Evolutionary conservation across 2,329 filamentous ascomycete genomes (phyloP).

Genomic region (Pseudogymnoascus sp.): DNA sequence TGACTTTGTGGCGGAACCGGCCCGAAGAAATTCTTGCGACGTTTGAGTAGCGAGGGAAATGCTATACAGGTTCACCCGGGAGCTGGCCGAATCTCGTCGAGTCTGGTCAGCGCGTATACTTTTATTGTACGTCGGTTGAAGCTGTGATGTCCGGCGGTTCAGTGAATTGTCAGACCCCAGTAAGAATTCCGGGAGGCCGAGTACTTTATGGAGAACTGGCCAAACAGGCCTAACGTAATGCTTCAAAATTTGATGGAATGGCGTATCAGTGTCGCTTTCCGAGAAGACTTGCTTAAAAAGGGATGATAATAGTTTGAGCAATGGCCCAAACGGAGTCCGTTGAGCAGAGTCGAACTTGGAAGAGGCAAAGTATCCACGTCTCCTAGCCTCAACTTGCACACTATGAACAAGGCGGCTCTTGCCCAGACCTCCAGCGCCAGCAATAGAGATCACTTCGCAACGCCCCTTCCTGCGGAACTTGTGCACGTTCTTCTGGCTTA

Average conservation of each 20-base stretch:
- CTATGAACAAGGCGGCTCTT: slow-evolving; percentile 59
- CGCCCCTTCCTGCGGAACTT: slow-evolving; percentile 55
- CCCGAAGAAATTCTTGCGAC: slow-evolving; percentile 52
- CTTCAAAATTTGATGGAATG: slow-evolving; percentile 53
- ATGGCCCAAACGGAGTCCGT: slow-evolving; percentile 52
- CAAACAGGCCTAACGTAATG: slow-evolving; percentile 56
- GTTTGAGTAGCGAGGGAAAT: slow-evolving; percentile 37
- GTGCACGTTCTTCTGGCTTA: slow-evolving; percentile 21
- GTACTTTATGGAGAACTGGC: slow-evolving; percentile 53
- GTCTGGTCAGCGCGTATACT: slow-evolving; percentile 21
- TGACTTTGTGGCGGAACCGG: slow-evolving; percentile 50
- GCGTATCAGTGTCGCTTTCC: slow-evolving; percentile 56
- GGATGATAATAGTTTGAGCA: slow-evolving; percentile 56
- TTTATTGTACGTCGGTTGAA: slow-evolving; percentile 24
- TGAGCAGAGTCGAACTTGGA: slow-evolving; percentile 58
- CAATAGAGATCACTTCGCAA: slow-evolving; percentile 54
- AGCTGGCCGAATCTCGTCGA: slow-evolving; percentile 23
- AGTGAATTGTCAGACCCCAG: slow-evolving; percentile 33
- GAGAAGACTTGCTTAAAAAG: slow-evolving; percentile 61
- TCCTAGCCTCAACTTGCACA: slow-evolving; percentile 50
- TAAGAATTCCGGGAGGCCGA: slow-evolving; percentile 63
- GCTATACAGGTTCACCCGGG: slow-evolving; percentile 23
- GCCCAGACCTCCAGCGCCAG: slow-evolving; percentile 54
- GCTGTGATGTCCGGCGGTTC: slow-evolving; percentile 6
- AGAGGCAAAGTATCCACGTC: slow-evolving; percentile 56